Base-by-base conservation (phyloP, 306 rosid genomes). In the Cucumis melo region DNA sequence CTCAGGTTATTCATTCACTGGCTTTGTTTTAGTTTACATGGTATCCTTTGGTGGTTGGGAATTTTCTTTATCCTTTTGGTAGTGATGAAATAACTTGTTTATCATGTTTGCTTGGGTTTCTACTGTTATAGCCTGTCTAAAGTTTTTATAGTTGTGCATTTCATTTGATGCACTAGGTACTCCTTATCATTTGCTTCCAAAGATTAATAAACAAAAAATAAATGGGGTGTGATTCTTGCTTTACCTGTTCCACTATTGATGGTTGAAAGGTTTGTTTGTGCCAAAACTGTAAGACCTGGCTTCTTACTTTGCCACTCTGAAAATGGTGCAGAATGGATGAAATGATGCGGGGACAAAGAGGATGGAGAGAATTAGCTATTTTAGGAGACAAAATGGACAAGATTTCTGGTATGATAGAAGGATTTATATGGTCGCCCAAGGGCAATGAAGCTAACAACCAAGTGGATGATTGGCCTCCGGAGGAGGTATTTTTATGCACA, bases 271-370 rank as follows among this genome's bases (percentile, higher is more conserved):
- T 0, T 0, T 36, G 27, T 51, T 51, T 73, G 34, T 73, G 61
- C 51, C 24, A n/a, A 51, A 29, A 53, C 19, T 53, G 32, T 10
- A 19, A 27, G 14, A 24, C 24, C 41, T 29, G 44, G 19, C 76
- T 72, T 29, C 78, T 51, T 5, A 34, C 58, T 76, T 50, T 82
- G 64, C 32, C 24, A 54, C 62, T 82, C 44, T 64, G 50, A 74
- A 74, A 72, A 79, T 79, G 79, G 56, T 80, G 78, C 88, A 94
- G 99, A 87, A 91, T 94, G 96, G 99, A 92, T 86, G 97, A 92
- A 80, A 92, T 94, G 99, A 94, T 94, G 97, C 81, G 89, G 20
- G 95, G 96, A 58, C 96, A 94, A 86, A 87, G 96, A 84, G 99
- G 99, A 56, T 89, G 97, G 99, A 92, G 96, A 82, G 99, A 94